Percentiles rank a stretch among this genome's conserved stretches.
phyloP scores from a whole-genome alignment of 371 early-diverging fungal species.

The Actinomucor elegans region DNA sequence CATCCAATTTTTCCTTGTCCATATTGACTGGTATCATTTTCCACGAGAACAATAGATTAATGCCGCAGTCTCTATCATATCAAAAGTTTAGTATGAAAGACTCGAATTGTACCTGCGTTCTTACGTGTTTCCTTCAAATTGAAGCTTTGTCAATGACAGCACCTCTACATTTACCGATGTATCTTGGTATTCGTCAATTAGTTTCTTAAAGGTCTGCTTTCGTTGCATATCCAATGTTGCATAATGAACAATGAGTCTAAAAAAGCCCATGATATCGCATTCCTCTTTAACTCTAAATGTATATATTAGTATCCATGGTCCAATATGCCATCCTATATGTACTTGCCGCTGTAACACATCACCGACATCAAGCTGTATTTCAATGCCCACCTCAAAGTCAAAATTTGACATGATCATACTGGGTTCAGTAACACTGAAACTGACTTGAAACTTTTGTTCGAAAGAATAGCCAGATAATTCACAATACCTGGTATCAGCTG shows the following conservation, averaged over 20 bases:
- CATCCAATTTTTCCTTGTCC: constrained; percentile 3
- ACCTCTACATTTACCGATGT: constrained; percentile 9
- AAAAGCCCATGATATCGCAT: constrained; percentile 30
- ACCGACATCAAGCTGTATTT: constrained; percentile 28
- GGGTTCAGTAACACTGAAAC: constrained; percentile 29
- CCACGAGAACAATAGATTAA: constrained; percentile 20
- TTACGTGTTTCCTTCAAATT: constrained; percentile 26
- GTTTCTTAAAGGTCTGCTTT: constrained; percentile 13
- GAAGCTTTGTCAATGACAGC: constrained; percentile 14
- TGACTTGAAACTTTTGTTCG: constrained; percentile 19
- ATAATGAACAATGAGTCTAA: constrained; percentile 29
- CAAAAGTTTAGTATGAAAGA: background rate
- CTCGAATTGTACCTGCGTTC: background rate
- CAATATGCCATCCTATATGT: too few species aligned
- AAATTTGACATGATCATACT: constrained; percentile 18
- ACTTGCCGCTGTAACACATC: constrained; percentile 30
- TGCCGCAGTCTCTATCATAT: constrained; percentile 1
- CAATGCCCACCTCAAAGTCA: constrained; percentile 25
- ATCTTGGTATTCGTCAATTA: constrained; percentile 2
- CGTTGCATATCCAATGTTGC: constrained; percentile 24
- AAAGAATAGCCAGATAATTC: constrained; percentile 22
- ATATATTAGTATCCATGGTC: background rate
- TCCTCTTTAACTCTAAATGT: constrained; percentile 27
- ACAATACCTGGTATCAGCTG: constrained; percentile 30
- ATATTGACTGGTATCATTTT: background rate